Base-by-base conservation (phyloP, 257 asterid genomes). In the Nicotiana obtusifolia region DNA sequence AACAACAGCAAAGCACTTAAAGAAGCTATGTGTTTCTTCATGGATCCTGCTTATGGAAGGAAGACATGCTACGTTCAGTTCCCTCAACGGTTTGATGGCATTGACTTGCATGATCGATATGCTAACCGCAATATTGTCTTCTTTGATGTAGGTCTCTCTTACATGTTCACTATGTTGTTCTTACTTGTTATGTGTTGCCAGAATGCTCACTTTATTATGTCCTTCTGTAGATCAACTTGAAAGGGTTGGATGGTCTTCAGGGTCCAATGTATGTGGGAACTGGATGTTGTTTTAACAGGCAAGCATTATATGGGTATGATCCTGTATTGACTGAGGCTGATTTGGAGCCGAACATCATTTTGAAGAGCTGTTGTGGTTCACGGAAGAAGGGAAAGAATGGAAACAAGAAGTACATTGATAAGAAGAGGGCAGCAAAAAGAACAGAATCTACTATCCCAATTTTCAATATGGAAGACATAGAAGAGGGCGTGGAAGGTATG, bases 51-150 rank as follows among this genome's bases (percentile, higher is more conserved):
- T 69, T 81, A 77, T 79, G 87, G 87, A 81, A 85, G 81, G 90
- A 87, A 87, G 76, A 61, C 82, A 26, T 87, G 90, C 69, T 87
- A 85, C 75, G 90, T 87, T 57, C 88, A 87, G 84, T 87, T 87
- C 75, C 90, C 90, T 1, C 90, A 87, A 81, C 92, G 94, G 73
- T 92, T 92, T 69, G 94, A 92, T 81, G 97, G 97, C 91, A 92
- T 92, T 82, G 97, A 92, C 79, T 82, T 81, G 87, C 97, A 92
- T 31, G 97, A 90, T 85, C 83, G 97, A 92, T 92, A 92, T 62
- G 94, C 94, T 73, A 92, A 92, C 79, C 87, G 97, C 60, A 92
- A 92, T 53, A 53, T 53, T 53, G 60, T 53, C 8, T 53, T 53
- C 60, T 53, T 53, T 53, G 60, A 53, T 53, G 60, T 53, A 15